Evolutionary conservation across 2,329 filamentous ascomycete genomes (phyloP), one percentile per base, ranked within the genome.

Genomic region (Trichoderma citrinoviride): DNA sequence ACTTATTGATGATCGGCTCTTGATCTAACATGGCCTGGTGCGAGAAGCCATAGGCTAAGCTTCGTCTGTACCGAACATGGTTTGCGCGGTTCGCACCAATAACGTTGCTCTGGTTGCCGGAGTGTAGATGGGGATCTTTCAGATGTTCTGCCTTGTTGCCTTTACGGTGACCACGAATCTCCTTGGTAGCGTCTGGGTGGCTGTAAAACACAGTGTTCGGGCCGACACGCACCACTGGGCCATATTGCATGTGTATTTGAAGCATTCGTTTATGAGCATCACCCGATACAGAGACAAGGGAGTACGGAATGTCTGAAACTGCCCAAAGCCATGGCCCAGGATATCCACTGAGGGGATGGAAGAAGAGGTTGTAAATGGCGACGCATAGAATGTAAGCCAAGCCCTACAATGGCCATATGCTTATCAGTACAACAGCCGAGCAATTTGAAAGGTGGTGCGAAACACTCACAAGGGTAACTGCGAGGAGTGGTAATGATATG

Each of bases 11-110:
- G 43, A 73, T 67, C 0, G 70, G 68, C 64, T 76, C 71, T 62
- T 77, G 74, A 10, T 71, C 71, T 29, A 68, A 68, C 71, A 78
- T 65, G 61, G 73, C 64, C 58, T 69, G 66, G 46, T 73, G 68
- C 21, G 68, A 67, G 67, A 78, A 78, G 33, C 68, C 72, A 12
- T 69, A 71, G 3, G 72, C 67, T 33, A 77, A 61, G 8, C 67
- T 56, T 6, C 66, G 67, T 12, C 73, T 68, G 46, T 70, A 68
- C 12, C 68, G 68, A 47, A 57, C 53, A 55, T 75, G 73, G 43
- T 68, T 62, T 2, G 64, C 68, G 12, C 65, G 61, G 15, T 63
- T 57, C 47, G 67, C 65, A 23, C 60, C 64, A 53, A 72, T 65
- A 47, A 72, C 63, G 44, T 65, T 67, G 2, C 67, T 54, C 19